Evolutionary conservation across 179 eudicot genomes (phyloP).

Genomic region (Patellifolia procumbens): DNA sequence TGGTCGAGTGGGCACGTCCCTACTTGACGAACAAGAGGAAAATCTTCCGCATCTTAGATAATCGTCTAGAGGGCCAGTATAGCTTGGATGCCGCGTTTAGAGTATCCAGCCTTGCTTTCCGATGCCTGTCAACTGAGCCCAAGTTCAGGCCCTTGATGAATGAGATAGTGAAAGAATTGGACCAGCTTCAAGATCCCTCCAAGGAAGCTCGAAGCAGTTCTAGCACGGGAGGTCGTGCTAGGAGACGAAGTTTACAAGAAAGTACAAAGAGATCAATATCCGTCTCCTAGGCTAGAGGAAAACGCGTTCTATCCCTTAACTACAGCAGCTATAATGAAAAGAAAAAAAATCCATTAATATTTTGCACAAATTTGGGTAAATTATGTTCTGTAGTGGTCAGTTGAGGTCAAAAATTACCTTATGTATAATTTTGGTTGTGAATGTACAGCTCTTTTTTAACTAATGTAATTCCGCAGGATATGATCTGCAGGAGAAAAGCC

Average conservation of each 20-base stretch:
- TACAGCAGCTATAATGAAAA: not conserved
- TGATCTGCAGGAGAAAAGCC: not conserved
- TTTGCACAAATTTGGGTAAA: conserved; percentile 17
- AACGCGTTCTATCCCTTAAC: conserved; percentile 39
- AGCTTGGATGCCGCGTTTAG: conserved; percentile 57
- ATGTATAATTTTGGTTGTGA: conserved; percentile 23
- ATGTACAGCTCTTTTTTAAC: conserved; percentile 35
- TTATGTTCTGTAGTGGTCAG: conserved; percentile 4
- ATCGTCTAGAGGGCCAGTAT: conserved; percentile 88
- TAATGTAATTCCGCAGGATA: conserved; percentile 31
- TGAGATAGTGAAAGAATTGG: conserved; percentile 43
- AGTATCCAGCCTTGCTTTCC: conserved; percentile 63
- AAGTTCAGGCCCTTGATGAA: conserved; percentile 49
- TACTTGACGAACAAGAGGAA: conserved; percentile 74
- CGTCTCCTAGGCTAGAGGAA: conserved; percentile 63
- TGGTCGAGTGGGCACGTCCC: conserved; percentile 94
- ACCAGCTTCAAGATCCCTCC: conserved; percentile 45
- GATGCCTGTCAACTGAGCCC: conserved; percentile 40
- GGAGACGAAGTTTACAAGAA: conserved; percentile 56
- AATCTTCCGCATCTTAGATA: conserved; percentile 69
- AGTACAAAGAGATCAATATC: conserved; percentile 26
- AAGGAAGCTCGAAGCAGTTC: conserved; percentile 38
- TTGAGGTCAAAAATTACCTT: conserved; percentile 19
- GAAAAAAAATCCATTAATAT: not conserved
- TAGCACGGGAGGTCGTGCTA: conserved; percentile 26